phyloP scores from a whole-genome alignment of 1,284 basidiomycete species.

The Schizophyllum amplum region DNA sequence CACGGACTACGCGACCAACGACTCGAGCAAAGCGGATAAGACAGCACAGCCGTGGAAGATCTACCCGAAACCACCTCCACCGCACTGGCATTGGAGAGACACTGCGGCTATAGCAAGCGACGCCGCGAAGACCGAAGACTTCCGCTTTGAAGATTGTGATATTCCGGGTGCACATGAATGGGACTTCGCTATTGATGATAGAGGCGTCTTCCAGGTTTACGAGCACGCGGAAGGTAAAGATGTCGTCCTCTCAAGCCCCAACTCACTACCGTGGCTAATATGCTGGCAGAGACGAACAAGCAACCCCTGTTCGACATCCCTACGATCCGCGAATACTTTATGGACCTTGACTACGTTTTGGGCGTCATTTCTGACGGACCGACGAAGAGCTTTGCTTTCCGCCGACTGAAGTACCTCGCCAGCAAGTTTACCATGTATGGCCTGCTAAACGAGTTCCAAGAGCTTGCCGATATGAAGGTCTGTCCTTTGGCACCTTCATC shows the following conservation, averaged over 20 bases:
- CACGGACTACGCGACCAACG: conserved; percentile 30
- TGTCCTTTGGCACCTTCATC: conserved; percentile 11
- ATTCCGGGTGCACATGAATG: conserved; percentile 61
- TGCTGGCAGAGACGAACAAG: conserved; percentile 22
- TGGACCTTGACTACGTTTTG: conserved; percentile 90
- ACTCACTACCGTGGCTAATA: not conserved
- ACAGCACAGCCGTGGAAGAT: conserved; percentile 65
- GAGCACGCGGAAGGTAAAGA: conserved; percentile 32
- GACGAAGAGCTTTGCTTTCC: conserved; percentile 92
- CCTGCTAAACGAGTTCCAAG: conserved; percentile 90
- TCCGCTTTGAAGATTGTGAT: conserved; percentile 59
- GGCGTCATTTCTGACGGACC: conserved; percentile 89
- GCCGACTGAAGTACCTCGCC: conserved; percentile 87
- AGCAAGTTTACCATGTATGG: conserved; percentile 95
- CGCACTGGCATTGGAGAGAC: conserved; percentile 85
- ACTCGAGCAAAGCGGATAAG: conserved; percentile 19
- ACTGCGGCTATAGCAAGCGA: conserved; percentile 42
- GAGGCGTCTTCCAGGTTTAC: conserved; percentile 85
- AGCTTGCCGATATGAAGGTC: conserved; percentile 95
- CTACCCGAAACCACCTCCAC: conserved; percentile 85
- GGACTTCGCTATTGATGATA: conserved; percentile 72
- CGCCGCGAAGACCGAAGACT: conserved; percentile 33
- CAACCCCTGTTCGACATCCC: conserved; percentile 76
- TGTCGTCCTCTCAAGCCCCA: not conserved
- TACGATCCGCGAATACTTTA: conserved; percentile 88